Evolutionary conservation across 1,139 yeast genomes (phyloP), one percentile per base, ranked within the genome.

Genomic region (Geotrichum phurueaensis): DNA sequence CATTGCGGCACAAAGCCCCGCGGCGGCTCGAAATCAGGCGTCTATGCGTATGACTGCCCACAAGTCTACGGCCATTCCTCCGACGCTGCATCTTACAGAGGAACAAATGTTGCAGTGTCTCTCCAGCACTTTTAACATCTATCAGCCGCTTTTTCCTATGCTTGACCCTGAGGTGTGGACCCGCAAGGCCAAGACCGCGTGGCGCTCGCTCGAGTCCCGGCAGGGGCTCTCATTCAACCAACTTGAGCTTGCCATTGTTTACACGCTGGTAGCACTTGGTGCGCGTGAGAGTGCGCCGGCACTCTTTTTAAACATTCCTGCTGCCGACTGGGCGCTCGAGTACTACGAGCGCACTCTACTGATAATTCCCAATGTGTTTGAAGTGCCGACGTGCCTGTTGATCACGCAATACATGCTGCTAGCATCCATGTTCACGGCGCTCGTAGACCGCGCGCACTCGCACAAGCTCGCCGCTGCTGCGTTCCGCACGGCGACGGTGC

Each of bases 201-300:
- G 69, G 69, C 57, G 69, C 22, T 60, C 65, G 5, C 62, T 63
- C 33, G 69, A 65, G 50, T 66, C 62, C 27, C 66, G 68, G 25
- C 20, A 18, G 10, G 33, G 48, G 9, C 33, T 54, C 15, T 54
- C 57, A 13, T 48, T 54, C n/a, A 54, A 54, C 48, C 61, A 58
- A 29, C 60, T 63, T 22, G 67, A 66, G 33, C 60, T 65, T 49
- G 69, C 66, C 6, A 64, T 66, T 31, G 60, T 67, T 15, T 67
- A 67, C 56, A 58, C 63, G 60, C 39, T 66, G 20, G 60, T 64
- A n/a, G 67, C 69, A 0, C 56, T 67, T 39, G 69, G 70, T 9
- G 62, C 65, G 27, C 60, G 51, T n/a, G 62, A 56, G 18, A 31
- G 31, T 23, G 33, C 25, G 2, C 18, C 23, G 6, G 25, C 57